These are phyloP conservation scores for Groenewaldozyma tartarivorans DNA, from an alignment of 805 yeast genomes.

Conservation along the genomic window DNA sequence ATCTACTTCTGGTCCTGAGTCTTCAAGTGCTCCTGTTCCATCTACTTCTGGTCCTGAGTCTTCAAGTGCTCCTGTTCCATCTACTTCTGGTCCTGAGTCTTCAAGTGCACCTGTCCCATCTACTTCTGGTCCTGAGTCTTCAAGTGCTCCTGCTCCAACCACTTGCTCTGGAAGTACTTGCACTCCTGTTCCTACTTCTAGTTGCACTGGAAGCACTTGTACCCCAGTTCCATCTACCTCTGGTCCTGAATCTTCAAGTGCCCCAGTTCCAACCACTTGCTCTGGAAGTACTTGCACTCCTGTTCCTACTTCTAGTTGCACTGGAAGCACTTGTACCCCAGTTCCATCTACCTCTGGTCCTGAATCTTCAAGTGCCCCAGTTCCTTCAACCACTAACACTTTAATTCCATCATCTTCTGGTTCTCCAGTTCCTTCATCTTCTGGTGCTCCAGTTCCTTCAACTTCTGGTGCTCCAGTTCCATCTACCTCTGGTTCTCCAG, in stretches of 20 bases:
- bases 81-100: background rate
- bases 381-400: background rate
- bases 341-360: slow-evolving; percentile 4
- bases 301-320: slow-evolving; percentile 4
- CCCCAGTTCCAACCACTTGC: slow-evolving; percentile 4
- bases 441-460: background rate
- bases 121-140: background rate
- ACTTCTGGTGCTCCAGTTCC: slow-evolving; percentile 3
- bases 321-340: slow-evolving; percentile 4
- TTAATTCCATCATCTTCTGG: background rate
- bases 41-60: background rate
- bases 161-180: slow-evolving; percentile 2
- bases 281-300: slow-evolving; percentile 12
- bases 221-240: slow-evolving; percentile 2
- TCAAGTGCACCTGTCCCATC: slow-evolving; percentile 2
- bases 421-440: background rate
- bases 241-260: background rate
- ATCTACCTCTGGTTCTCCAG: background rate
- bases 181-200: slow-evolving; percentile 4
- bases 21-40: background rate
- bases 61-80: slow-evolving; percentile 2
- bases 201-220: background rate
- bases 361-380: background rate
- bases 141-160: slow-evolving; percentile 2
- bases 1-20: slow-evolving; percentile 1